Percentiles rank a stretch among this genome's conserved stretches.
Conservation (phyloP, 75 land plant species). For the Azolla pinnata region DNA sequence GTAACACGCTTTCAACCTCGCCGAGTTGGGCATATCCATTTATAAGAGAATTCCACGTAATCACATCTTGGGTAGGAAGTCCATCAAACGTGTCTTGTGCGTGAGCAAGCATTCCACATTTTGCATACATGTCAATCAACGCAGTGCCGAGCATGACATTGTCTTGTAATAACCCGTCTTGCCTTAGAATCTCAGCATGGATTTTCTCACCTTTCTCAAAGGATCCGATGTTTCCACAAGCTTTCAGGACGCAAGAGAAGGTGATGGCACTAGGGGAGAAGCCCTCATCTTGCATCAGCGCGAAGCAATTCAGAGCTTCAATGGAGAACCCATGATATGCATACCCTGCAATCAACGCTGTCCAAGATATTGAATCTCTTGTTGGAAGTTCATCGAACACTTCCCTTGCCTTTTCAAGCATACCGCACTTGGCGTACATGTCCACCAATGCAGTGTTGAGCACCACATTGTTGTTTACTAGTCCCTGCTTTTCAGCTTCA, state of each 20-base stretch:
- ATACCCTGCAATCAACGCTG: slow-evolving; percentile 39
- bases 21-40: slow-evolving; percentile 48
- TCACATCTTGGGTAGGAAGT: slow-evolving; percentile 23
- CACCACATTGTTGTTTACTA: slow-evolving; percentile 13
- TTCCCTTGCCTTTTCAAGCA: slow-evolving; percentile 32
- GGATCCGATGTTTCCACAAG: slow-evolving; percentile 26
- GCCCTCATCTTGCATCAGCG: slow-evolving; percentile 23
- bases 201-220: slow-evolving; percentile 37
- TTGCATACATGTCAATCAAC: slow-evolving; percentile 44
- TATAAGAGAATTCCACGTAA: slow-evolving; percentile 43
- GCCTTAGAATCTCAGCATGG: slow-evolving; percentile 22
- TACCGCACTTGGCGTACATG: slow-evolving; percentile 39
- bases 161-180: slow-evolving; percentile 15
- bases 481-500: slow-evolving; percentile 8
- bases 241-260: slow-evolving; percentile 26
- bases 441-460: slow-evolving; percentile 43
- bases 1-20: slow-evolving; percentile 18
- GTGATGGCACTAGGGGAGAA: slow-evolving; percentile 26
- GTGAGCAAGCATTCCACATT: slow-evolving; percentile 31
- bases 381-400: slow-evolving; percentile 29
- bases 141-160: slow-evolving; percentile 27
- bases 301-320: slow-evolving; percentile 36
- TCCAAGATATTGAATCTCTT: slow-evolving; percentile 47
- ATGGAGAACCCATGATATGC: slow-evolving; percentile 37
- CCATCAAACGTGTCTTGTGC: slow-evolving; percentile 38